These are phyloP conservation scores for Moniliella sp. DNA, from an alignment of 1,284 basidiomycete species.

Conservation along the genomic window DNA sequence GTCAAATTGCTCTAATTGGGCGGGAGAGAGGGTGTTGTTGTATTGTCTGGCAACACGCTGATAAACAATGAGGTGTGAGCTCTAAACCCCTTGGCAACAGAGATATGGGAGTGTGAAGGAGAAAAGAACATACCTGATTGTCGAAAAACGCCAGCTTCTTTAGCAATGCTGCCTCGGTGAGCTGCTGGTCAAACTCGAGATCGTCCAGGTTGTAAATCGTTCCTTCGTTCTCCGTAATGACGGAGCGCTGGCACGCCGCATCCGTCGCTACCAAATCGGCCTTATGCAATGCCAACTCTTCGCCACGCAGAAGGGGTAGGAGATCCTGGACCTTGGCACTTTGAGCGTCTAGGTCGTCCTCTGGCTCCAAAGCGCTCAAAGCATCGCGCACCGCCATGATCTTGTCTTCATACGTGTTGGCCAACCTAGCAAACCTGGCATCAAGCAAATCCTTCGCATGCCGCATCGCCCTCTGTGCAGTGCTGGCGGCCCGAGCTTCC, in stretches of 20 bases:
- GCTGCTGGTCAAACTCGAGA: constrained; percentile 65
- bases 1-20: constrained; percentile 89
- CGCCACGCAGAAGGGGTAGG: constrained; percentile 6
- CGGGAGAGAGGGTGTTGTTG: constrained; percentile 75
- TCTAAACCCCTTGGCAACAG: neutral
- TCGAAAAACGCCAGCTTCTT: constrained; percentile 88
- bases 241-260: constrained; percentile 58
- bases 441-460: constrained; percentile 47
- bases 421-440: constrained; percentile 58
- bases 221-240: constrained; percentile 90
- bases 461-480: constrained; percentile 74
- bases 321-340: constrained; percentile 8
- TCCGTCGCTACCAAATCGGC: too few relatives aligned
- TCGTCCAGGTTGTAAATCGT: constrained; percentile 77
- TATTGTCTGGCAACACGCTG: constrained; percentile 72
- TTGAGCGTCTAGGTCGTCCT: constrained; percentile 16
- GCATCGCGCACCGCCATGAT: constrained; percentile 12
- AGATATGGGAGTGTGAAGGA: neutral
- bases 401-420: constrained; percentile 53
- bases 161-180: constrained; percentile 55
- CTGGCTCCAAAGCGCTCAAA: constrained; percentile 8
- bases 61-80: neutral
- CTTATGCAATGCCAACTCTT: too few relatives aligned
- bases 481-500: constrained; percentile 56
- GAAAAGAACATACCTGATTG: constrained; percentile 65